Base-by-base conservation (phyloP, 1,284 basidiomycete genomes). In the Microbotryomycetes sp. region DNA sequence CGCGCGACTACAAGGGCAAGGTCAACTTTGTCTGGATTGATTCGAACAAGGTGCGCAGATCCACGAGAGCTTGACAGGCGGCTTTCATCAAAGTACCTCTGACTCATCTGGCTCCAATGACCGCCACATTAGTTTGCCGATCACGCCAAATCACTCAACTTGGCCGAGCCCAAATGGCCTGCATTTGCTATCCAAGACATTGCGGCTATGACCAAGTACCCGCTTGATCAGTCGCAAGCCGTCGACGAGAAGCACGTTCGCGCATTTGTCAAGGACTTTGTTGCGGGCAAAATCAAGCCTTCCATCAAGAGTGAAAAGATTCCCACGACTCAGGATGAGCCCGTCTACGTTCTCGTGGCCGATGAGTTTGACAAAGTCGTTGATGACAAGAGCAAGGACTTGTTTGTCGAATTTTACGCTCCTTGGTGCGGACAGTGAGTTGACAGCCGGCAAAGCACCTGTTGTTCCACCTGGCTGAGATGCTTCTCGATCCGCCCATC, bases 21-120 rank as follows among this genome's bases (percentile, higher is more conserved):
- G 72, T 97, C 75, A 97, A 96, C 85, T 94, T 98, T 77, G 94
- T 98, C 68, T 96, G 87, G 87, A 98, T 99, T 72, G 96, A 99
- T 76, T 92, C 89, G 24, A 79, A 87, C 79, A 92, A 91, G 65
- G 65, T 69, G 46, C 30, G 66, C 26, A 23, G 15, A 58, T 64
- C 52, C 24, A 18, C 35, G 35, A 41, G 35, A 9, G 35, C 35
- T 9, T 41, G 35, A 41, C 18, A n/a, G n/a, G n/a, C n/a, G n/a
- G n/a, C n/a, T 50, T 27, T 4, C 30, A 59, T 45, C 56, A 47
- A 31, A 28, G 51, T 41, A 21, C 5, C 21, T 23, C 4, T 59
- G 23, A 48, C 30, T 26, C 46, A 21, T 18, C 24, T n/a, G n/a
- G n/a, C n/a, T n/a, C n/a, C n/a, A n/a, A n/a, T n/a, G n/a, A n/a